Percentiles rank a stretch among this genome's conserved stretches.
Conservation (phyloP, 2,329 filamentous ascomycete species). For the Corinectria fuckeliana region DNA sequence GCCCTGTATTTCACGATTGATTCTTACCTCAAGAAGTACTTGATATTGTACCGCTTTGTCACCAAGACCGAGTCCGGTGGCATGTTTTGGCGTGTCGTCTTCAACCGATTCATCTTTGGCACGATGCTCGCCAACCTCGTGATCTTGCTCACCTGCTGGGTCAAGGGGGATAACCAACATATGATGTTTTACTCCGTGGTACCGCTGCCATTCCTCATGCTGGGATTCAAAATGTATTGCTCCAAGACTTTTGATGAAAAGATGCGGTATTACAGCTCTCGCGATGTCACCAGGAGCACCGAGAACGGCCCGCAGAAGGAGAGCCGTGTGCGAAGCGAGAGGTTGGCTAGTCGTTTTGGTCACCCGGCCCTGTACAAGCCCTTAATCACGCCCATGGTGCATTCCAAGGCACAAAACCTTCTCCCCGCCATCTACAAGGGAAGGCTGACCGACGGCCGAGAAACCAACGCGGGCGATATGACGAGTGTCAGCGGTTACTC, state of each 20-base stretch:
- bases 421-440: slow-evolving; percentile 87
- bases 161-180: slow-evolving; percentile 58
- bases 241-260: slow-evolving; percentile 75
- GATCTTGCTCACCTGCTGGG: slow-evolving; percentile 77
- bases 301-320: slow-evolving; percentile 57
- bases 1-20: slow-evolving; percentile 91
- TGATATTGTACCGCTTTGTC: slow-evolving; percentile 91
- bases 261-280: slow-evolving; percentile 80
- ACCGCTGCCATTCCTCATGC: slow-evolving; percentile 78
- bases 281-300: slow-evolving; percentile 56
- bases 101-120: slow-evolving; percentile 91
- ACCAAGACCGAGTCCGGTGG: slow-evolving; percentile 97
- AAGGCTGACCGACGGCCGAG: slow-evolving; percentile 72
- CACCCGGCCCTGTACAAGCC: slow-evolving; percentile 90
- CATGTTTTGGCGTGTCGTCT: slow-evolving; percentile 87
- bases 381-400: slow-evolving; percentile 93
- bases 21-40: slow-evolving; percentile 91
- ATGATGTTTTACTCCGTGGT: slow-evolving; percentile 69
- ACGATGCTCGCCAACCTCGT: slow-evolving; percentile 80
- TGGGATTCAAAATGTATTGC: slow-evolving; percentile 90
- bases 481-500: slow-evolving; percentile 75
- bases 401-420: slow-evolving; percentile 86
- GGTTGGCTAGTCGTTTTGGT: slow-evolving; percentile 79
- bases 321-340: slow-evolving; percentile 66
- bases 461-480: slow-evolving; percentile 61